Conservation (phyloP, 2,329 filamentous ascomycete species). For the Septoria linicola region DNA sequence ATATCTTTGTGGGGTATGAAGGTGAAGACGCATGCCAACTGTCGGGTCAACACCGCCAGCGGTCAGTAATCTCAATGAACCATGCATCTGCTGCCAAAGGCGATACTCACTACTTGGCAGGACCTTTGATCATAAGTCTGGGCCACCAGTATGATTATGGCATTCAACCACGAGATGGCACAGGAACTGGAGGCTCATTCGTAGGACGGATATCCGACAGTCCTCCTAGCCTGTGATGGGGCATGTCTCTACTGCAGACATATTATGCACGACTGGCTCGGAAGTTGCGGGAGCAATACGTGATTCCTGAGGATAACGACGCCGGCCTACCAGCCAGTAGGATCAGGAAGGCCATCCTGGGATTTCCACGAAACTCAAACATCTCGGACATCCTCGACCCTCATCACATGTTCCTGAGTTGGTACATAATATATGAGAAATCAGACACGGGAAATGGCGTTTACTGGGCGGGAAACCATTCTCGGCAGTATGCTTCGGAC, state of each 20-base stretch:
- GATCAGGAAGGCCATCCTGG: slow-evolving; percentile 13
- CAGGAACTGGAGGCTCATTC: neutral
- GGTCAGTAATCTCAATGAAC: neutral
- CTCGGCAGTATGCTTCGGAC: slow-evolving; percentile 4
- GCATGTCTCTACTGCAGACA: slow-evolving; percentile 19
- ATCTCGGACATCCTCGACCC: slow-evolving; percentile 2
- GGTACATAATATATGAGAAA: slow-evolving; percentile 6
- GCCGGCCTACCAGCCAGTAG: neutral
- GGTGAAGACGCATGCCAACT: slow-evolving; percentile 18
- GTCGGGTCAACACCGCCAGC: neutral
- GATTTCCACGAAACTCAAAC: slow-evolving; percentile 13
- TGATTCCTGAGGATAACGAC: too few relatives aligned
- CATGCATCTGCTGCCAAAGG: neutral
- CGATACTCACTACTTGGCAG: neutral
- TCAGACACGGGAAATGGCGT: slow-evolving; percentile 5
- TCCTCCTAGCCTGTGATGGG: slow-evolving; percentile 22
- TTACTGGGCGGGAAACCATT: neutral
- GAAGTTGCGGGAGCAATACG: slow-evolving; percentile 1
- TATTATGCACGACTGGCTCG: slow-evolving; percentile 17
- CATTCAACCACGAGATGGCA: neutral
- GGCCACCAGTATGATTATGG: neutral
- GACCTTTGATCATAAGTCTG: neutral
- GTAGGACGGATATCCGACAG: neutral
- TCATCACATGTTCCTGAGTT: slow-evolving; percentile 14
- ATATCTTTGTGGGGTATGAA: slow-evolving; percentile 13